Evolutionary conservation across 2,329 filamentous ascomycete genomes (phyloP).

Genomic region (Colletotrichum sp.): DNA sequence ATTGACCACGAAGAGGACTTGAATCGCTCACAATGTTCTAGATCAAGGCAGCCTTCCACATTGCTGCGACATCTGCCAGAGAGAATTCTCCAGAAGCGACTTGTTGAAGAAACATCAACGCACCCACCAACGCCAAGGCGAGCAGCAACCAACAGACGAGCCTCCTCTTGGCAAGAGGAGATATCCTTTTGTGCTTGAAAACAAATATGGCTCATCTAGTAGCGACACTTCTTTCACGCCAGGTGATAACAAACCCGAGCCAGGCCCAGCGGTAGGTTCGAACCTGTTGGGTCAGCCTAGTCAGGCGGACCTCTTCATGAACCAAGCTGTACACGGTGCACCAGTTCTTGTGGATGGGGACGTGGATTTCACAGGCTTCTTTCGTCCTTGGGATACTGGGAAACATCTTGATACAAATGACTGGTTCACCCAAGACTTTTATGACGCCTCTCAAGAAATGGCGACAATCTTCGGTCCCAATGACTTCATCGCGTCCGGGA

Average conservation of each 20-base stretch:
- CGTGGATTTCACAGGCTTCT: background rate
- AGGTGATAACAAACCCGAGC: background rate
- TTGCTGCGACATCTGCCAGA: background rate
- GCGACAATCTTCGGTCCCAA: background rate
- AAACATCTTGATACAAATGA: background rate
- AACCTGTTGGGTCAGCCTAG: background rate
- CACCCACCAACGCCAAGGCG: background rate
- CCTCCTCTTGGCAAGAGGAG: background rate
- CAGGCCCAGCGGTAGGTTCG: background rate
- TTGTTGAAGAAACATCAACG: conserved; percentile 3
- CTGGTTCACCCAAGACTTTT: background rate
- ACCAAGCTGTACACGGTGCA: background rate
- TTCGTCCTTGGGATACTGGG: background rate
- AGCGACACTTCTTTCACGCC: background rate
- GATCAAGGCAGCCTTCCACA: background rate
- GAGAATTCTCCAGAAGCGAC: background rate
- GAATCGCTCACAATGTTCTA: background rate
- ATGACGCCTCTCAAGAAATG: background rate
- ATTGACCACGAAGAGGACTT: background rate
- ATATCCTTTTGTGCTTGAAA: background rate
- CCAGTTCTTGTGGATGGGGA: background rate
- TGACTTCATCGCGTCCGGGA: background rate
- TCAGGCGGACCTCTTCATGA: background rate
- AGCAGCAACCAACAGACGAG: background rate
- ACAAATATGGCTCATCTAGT: background rate